phyloP scores from a whole-genome alignment of 805 yeast genomes.

The Lipomyces yamadae region DNA sequence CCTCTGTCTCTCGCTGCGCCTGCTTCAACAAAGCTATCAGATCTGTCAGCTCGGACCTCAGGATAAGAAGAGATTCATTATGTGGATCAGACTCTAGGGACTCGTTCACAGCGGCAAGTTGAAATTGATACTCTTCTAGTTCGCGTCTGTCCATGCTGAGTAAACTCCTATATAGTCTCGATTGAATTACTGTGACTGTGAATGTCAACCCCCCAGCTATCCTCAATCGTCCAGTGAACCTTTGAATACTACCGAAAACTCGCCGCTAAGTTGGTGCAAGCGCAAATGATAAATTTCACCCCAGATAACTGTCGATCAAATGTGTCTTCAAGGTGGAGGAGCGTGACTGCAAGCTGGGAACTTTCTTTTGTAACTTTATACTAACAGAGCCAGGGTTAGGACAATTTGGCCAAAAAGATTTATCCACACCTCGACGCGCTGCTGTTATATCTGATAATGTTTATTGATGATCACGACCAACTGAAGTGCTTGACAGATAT shows the following conservation, averaged over 20 bases:
- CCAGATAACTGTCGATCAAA: no score
- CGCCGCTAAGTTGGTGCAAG: background rate
- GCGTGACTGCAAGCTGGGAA: no score
- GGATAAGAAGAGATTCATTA: slow-evolving; percentile 40
- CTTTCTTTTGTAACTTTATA: no score
- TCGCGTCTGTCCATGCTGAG: slow-evolving; percentile 35
- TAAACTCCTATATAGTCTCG: background rate
- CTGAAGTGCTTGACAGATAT: background rate
- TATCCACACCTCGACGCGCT: no score
- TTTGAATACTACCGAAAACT: background rate
- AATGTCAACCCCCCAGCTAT: background rate
- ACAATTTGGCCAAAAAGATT: no score
- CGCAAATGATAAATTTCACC: background rate
- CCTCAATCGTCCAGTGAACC: background rate
- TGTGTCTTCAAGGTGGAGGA: no score
- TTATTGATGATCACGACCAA: background rate
- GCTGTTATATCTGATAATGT: background rate
- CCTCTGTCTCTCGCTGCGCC: slow-evolving; percentile 7
- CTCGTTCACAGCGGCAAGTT: slow-evolving; percentile 43
- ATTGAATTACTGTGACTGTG: background rate
- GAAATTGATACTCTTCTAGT: slow-evolving; percentile 44
- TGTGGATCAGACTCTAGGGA: slow-evolving; percentile 41
- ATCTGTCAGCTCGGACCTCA: slow-evolving; percentile 43
- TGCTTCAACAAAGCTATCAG: slow-evolving; percentile 41
- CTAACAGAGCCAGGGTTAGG: no score